These are phyloP conservation scores for Vaccinium myrtillus DNA, from an alignment of 148 eudicot genomes.

Conservation along the genomic window DNA sequence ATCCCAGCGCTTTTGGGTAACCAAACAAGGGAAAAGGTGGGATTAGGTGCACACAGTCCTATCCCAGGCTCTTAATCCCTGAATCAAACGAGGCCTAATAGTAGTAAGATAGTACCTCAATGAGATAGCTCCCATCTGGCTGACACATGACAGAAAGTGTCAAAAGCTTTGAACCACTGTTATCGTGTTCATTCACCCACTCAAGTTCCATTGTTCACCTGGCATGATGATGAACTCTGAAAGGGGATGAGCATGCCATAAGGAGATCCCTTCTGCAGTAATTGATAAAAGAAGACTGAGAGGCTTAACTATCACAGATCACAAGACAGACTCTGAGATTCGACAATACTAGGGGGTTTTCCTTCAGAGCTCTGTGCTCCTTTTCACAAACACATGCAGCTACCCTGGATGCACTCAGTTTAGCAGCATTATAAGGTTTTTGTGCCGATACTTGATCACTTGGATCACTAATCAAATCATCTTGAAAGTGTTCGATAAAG, in stretches of 20 bases:
- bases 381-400: conserved; percentile 86
- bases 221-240: conserved; percentile 69
- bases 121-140: conserved; percentile 71
- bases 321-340: conserved; percentile 9
- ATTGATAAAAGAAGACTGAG: conserved; percentile 17
- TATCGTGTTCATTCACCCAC: conserved; percentile 66
- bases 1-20: too few relatives aligned
- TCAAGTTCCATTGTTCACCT: conserved; percentile 68
- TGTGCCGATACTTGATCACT: conserved; percentile 40
- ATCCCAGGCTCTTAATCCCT: too few relatives aligned
- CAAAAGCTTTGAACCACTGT: conserved; percentile 38
- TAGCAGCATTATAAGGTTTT: conserved; percentile 52
- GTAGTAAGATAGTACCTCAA: conserved; percentile 47
- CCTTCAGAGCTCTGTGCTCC: conserved; percentile 44
- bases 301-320: conserved; percentile 9
- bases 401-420: conserved; percentile 59
- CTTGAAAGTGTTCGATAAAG: conserved; percentile 81
- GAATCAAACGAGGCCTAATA: too few relatives aligned
- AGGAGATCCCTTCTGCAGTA: conserved; percentile 53
- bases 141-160: conserved; percentile 48
- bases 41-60: too few relatives aligned
- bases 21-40: too few relatives aligned
- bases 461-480: conserved; percentile 65
- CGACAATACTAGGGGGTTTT: conserved; percentile 51
- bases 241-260: conserved; percentile 85